Evolutionary conservation across 306 rosid species (phyloP), one percentile per base, ranked within the genome.

Genomic region (Elaeagnus macrophylla): DNA sequence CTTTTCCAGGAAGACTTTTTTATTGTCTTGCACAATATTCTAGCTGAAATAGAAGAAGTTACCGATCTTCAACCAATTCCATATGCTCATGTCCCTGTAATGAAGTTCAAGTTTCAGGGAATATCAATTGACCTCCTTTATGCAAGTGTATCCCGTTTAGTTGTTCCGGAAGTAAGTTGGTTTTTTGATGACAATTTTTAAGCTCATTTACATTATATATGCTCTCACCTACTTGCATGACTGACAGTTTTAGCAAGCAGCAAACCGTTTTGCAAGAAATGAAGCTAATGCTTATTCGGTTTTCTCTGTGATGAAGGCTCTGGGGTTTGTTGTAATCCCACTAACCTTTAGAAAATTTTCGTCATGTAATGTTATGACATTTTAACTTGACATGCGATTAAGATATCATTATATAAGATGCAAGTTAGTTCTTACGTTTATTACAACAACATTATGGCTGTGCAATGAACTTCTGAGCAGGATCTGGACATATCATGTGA

Each of bases 11-110:
- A 93, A 60, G 99, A 91, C 59, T 91, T 91, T 66, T 91, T 91
- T 66, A 70, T 78, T 48, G 54, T 71, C 59, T 82, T 91, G 82
- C 99, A 82, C 56, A 70, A 80, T 72, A 87, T 80, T 47, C 72
- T 91, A 41, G 69, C 85, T 37, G 93, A 87, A 57, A 82, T 82
- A 82, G 85, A 84, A 60, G 99, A 91, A 76, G 82, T 87, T 55
- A 70, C 96, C 7, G 99, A 91, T 68, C 96, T 91, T 71, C 96
- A 87, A 67, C 88, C 82, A 12, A 85, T 91, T 67, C 79, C 93
- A 7, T 89, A 82, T 82, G 99, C 99, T 54, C 99, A 87, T 66
- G 96, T 91, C 37, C 99, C 99, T 20, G 99, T 91, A 36, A 87
- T 91, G 96, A 87, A 79, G 72, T 84, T 91, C 93, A 91, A 91